These are phyloP conservation scores for Edaphochlamys debaryana DNA, from an alignment of 139 green algal genomes.

Conservation along the genomic window DNA sequence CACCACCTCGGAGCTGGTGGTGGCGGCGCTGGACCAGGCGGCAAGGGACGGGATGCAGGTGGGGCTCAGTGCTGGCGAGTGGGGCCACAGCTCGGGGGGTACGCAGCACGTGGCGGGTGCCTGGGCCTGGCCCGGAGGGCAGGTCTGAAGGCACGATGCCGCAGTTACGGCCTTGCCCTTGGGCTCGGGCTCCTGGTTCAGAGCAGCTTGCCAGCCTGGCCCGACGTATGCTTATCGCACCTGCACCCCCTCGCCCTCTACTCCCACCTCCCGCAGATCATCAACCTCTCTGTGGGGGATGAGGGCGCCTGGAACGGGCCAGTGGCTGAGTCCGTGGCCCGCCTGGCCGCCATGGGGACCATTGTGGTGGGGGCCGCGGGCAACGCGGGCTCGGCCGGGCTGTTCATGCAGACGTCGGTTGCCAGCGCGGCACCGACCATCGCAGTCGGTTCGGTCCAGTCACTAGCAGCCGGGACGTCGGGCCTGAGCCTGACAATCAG, in stretches of 20 bases:
- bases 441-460: neutral
- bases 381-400: conserved; percentile 10
- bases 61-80: no score
- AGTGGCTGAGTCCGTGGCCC: neutral
- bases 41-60: conserved; percentile 21
- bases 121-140: neutral
- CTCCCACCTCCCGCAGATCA: no score
- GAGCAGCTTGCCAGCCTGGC: no score
- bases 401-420: neutral
- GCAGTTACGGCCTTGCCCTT: neutral
- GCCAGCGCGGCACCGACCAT: neutral
- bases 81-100: no score
- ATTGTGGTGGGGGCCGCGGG: conserved; percentile 14
- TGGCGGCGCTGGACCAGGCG: conserved; percentile 20
- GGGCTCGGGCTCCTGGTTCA: no score
- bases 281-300: conserved; percentile 28
- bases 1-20: conserved; percentile 15
- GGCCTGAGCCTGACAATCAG: no score
- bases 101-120: neutral
- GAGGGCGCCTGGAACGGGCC: conserved; percentile 17
- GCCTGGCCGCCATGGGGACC: neutral
- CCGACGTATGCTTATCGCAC: no score
- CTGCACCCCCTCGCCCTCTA: no score
- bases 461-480: no score
- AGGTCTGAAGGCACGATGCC: no score